These are phyloP conservation scores for Exsudoporus frostii DNA, from an alignment of 768 basidiomycete species.

Conservation along the genomic window DNA sequence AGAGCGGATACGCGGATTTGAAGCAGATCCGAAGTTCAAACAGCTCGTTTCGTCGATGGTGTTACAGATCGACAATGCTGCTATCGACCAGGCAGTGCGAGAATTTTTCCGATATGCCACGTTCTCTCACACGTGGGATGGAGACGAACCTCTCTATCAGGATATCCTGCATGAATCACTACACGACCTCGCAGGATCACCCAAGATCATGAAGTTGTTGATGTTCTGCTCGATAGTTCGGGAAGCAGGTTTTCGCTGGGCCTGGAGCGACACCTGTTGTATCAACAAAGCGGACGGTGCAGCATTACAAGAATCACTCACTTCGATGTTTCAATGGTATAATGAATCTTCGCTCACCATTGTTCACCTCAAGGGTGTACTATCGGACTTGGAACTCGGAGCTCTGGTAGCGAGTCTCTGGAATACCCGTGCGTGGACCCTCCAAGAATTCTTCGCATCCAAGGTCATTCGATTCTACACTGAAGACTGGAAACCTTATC, in stretches of 20 bases:
- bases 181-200: constrained; percentile 4
- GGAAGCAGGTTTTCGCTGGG: constrained; percentile 19
- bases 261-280: constrained; percentile 26
- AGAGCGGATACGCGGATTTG: constrained; percentile 3
- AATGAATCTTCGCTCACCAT: constrained; percentile 22
- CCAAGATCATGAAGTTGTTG: constrained; percentile 9
- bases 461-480: constrained; percentile 22
- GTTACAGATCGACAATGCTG: neutral
- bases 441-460: constrained; percentile 25
- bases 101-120: constrained; percentile 20
- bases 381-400: constrained; percentile 1
- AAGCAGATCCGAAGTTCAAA: constrained; percentile 9
- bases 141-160: constrained; percentile 16
- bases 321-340: constrained; percentile 30
- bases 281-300: constrained; percentile 19
- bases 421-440: constrained; percentile 26
- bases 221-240: constrained; percentile 16
- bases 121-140: constrained; percentile 24
- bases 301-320: constrained; percentile 20
- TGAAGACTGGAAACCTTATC: constrained; percentile 23
- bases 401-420: constrained; percentile 14
- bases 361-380: constrained; percentile 21
- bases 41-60: constrained; percentile 17
- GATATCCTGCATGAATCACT: constrained; percentile 10
- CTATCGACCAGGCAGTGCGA: constrained; percentile 2